Evolutionary conservation across 768 basidiomycete species (phyloP).

Genomic region (Suillus sp.): DNA sequence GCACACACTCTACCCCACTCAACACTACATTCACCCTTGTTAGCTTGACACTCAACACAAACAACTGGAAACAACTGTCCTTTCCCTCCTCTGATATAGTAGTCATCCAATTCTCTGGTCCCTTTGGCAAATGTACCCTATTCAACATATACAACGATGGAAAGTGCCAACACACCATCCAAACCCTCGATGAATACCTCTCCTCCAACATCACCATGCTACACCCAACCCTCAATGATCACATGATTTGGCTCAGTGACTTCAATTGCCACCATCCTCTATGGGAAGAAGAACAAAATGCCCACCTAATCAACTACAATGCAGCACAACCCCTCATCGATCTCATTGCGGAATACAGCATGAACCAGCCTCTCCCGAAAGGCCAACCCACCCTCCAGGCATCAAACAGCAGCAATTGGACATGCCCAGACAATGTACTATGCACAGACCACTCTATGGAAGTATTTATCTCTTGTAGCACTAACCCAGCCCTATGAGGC

Average conservation of each 20-base stretch:
- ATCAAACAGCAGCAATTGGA: neutral
- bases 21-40: neutral
- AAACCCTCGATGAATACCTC: rapidly evolving
- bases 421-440: neutral
- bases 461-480: rapidly evolving
- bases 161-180: neutral
- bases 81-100: neutral
- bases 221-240: rapidly evolving
- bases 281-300: neutral
- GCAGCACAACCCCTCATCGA: neutral
- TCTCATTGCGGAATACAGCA: neutral
- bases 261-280: neutral
- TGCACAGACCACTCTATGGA: neutral
- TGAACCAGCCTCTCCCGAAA: neutral
- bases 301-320: neutral
- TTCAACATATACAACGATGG: no score
- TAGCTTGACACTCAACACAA: neutral
- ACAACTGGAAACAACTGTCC: neutral
- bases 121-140: no score
- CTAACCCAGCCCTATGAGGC: neutral
- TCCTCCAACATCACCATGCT: neutral
- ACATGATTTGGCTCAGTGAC: neutral
- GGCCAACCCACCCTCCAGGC: neutral
- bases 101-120: no score
- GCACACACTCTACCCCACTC: neutral